phyloP scores from a whole-genome alignment of 495 filamentous ascomycete species.

The Penicillium simplicissimum region DNA sequence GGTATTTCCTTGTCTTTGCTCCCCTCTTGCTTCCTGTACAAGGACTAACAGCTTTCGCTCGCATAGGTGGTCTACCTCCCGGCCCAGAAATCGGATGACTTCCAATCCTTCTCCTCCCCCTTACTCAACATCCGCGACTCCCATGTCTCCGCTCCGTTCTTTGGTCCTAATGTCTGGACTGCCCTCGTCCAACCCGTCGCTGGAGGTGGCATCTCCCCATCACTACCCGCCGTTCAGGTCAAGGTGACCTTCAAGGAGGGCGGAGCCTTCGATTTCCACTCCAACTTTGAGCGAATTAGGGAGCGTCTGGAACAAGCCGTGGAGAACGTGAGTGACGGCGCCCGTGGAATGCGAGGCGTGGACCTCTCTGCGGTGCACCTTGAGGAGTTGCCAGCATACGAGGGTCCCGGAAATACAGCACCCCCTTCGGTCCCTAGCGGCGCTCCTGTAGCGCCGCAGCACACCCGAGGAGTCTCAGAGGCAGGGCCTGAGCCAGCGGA shows the following conservation, averaged over 20 bases:
- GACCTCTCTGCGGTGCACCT: constrained; percentile 63
- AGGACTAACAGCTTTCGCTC: not conserved
- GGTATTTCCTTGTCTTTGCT: constrained; percentile 49
- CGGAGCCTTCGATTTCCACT: constrained; percentile 88
- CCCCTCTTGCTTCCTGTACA: not conserved
- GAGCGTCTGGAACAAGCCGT: constrained; percentile 78
- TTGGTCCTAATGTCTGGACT: constrained; percentile 94
- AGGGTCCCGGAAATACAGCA: constrained; percentile 31
- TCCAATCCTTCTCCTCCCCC: constrained; percentile 88
- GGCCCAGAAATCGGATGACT: constrained; percentile 58
- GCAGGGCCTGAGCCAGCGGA: constrained; percentile 58
- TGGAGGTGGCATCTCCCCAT: constrained; percentile 82
- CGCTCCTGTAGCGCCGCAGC: constrained; percentile 13
- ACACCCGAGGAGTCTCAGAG: constrained; percentile 20
- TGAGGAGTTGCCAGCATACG: constrained; percentile 85
- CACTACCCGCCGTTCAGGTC: constrained; percentile 68
- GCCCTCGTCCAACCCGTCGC: constrained; percentile 75
- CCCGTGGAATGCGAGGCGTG: constrained; percentile 49
- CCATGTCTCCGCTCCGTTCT: constrained; percentile 89
- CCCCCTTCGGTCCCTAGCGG: constrained; percentile 7
- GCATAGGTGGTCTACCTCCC: constrained; percentile 86
- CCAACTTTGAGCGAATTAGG: constrained; percentile 79
- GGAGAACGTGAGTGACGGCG: constrained; percentile 60
- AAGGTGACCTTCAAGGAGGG: constrained; percentile 93
- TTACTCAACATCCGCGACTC: constrained; percentile 83